Percentiles rank a stretch among this genome's conserved stretches.
Conservation (phyloP, 2,329 filamentous ascomycete genomes). For the Aspergillus sp. region DNA sequence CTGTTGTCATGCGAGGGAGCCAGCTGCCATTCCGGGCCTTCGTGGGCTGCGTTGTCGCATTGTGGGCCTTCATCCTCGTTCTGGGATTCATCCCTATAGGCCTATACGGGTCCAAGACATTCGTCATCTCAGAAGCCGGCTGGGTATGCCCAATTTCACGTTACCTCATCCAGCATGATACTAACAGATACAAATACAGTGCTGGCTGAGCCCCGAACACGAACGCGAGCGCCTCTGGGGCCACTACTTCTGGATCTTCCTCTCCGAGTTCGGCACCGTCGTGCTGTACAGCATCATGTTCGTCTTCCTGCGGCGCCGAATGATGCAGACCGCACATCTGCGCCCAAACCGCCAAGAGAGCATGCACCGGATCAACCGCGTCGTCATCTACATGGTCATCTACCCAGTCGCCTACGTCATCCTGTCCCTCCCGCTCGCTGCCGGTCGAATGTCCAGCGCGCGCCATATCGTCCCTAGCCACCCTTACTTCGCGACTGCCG, state of each 20-base stretch:
- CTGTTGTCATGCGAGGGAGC: conserved; percentile 49
- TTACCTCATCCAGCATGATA: too few relatives aligned
- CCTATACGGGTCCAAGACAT: conserved; percentile 41
- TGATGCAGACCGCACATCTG: conserved; percentile 35
- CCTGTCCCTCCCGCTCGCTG: conserved; percentile 62
- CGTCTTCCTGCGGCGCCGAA: conserved; percentile 47
- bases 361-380: conserved; percentile 37
- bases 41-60: conserved; percentile 40
- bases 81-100: conserved; percentile 49
- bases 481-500: conserved; percentile 52
- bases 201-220: conserved; percentile 49
- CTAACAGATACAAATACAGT: conserved; percentile 40
- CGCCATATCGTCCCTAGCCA: conserved; percentile 32
- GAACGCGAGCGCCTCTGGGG: conserved; percentile 50
- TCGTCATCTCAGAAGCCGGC: conserved; percentile 48
- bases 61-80: conserved; percentile 49
- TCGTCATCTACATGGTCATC: conserved; percentile 47
- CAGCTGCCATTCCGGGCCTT: conserved; percentile 47
- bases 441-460: conserved; percentile 42
- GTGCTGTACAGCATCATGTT: conserved; percentile 51
- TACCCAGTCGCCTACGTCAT: conserved; percentile 56
- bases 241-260: conserved; percentile 57
- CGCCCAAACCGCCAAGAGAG: conserved; percentile 33
- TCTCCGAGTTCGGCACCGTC: conserved; percentile 53
- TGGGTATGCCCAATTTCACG: conserved; percentile 43